Base-by-base conservation (phyloP, 2,329 filamentous ascomycete genomes). In the Venturia nashicola region DNA sequence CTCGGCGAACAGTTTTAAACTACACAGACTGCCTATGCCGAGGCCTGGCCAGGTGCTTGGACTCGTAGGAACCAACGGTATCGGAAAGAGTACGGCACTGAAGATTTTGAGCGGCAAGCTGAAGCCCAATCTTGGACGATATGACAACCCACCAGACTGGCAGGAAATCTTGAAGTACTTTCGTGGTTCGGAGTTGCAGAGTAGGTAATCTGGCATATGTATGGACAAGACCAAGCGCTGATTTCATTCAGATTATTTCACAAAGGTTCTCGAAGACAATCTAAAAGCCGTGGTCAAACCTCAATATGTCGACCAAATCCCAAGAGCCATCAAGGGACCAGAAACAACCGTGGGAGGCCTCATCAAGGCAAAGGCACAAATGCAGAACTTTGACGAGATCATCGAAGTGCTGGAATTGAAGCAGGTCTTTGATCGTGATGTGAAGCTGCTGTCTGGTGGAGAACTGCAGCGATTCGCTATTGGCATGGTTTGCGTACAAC, bases 1-100 rank as follows among this genome's bases (percentile, higher is more conserved):
- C 82, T 96, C 93, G 64, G 93, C 94, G 76, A 99, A 99, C 83
- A 97, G 92, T 80, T 99, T 99, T 86, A 99, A 99, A 83, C 86
- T 99, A 69, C 94, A 99, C 78, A 87, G 95, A 71, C 83, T 97
- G 73, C 94, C 95, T 65, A 97, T 93, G 84, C 94, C 94, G 67
- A 87, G 94, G 66, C 93, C 94, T 40, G 94, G 94, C 67, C 91
- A 97, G 74, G 95, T 99, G 39, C 80, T 99, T 65, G 94, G 94
- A 81, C 83, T 99, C 62, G 95, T 99, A 55, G 95, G 94, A 76
- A 97, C 94, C 71, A 99, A 99, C 86, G 94, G 95, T 91, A 99
- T 97, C 72, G 94, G 94, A 78, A 99, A 99, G 86, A 97, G 91
- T 80, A 99, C 94, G n/a, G 95, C 94, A 9, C 81, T 99, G 76